Conservation (phyloP, 1,139 yeast genomes). For the Zygoascus hellenicus region DNA sequence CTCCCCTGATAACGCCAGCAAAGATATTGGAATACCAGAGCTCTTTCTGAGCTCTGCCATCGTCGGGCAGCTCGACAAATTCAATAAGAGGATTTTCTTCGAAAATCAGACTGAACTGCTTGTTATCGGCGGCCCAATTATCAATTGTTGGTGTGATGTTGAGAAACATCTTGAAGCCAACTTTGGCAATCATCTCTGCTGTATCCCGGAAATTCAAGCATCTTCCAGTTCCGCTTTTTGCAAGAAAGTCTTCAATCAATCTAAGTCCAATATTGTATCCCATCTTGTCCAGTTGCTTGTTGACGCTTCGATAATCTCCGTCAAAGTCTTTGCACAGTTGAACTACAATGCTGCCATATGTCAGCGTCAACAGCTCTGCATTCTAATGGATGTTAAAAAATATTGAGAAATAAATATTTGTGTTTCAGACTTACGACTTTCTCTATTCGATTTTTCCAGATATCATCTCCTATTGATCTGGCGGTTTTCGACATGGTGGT, state of each 20-base stretch:
- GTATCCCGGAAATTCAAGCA: slow-evolving; percentile 80
- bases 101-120: slow-evolving; percentile 64
- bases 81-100: slow-evolving; percentile 90
- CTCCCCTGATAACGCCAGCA: slow-evolving; percentile 88
- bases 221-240: slow-evolving; percentile 77
- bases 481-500: slow-evolving; percentile 46
- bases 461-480: slow-evolving; percentile 72
- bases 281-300: slow-evolving; percentile 81
- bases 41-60: slow-evolving; percentile 60
- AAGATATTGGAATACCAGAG: slow-evolving; percentile 90
- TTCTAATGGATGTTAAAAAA: slow-evolving; percentile 39
- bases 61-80: slow-evolving; percentile 87
- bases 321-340: slow-evolving; percentile 82
- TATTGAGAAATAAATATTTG: not conserved
- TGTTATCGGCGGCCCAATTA: slow-evolving; percentile 73
- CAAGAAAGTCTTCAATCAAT: slow-evolving; percentile 86
- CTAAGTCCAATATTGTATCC: slow-evolving; percentile 93
- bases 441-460: slow-evolving; percentile 86
- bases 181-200: slow-evolving; percentile 75
- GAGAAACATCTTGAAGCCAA: slow-evolving; percentile 85
- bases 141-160: slow-evolving; percentile 73
- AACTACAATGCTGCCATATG: slow-evolving; percentile 93
- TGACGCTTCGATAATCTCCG: slow-evolving; percentile 71
- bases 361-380: slow-evolving; percentile 84
- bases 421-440: slow-evolving; percentile 55